phyloP scores from a whole-genome alignment of 257 asterid genomes.

The Capsicum chinense region DNA sequence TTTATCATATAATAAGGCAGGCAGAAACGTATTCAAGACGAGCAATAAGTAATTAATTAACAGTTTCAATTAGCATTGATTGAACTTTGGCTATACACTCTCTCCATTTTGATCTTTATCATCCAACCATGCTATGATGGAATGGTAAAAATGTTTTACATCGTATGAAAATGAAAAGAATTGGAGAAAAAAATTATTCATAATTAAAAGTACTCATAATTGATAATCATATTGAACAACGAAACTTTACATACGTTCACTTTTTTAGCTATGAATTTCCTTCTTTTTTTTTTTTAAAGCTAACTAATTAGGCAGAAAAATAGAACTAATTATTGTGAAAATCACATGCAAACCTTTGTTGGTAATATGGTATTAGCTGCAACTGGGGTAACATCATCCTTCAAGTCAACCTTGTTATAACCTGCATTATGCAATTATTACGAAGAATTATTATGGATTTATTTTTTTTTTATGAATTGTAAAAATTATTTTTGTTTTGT shows the following conservation, averaged over 20 bases:
- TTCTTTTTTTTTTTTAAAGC: background rate
- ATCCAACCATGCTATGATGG: background rate
- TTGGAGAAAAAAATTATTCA: background rate
- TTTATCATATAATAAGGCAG: background rate
- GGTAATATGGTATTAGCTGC: background rate
- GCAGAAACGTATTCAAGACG: background rate
- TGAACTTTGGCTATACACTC: background rate
- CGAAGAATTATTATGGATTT: background rate
- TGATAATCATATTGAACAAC: background rate
- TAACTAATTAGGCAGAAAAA: background rate
- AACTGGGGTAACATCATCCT: background rate
- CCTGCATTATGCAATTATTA: background rate
- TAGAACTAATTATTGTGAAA: background rate
- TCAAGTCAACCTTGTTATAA: background rate
- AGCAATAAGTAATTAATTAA: background rate
- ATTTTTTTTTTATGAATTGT: background rate
- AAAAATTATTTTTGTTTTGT: background rate
- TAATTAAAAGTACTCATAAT: background rate
- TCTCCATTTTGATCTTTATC: background rate
- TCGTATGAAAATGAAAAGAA: background rate
- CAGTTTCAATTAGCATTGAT: background rate
- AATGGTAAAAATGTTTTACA: background rate
- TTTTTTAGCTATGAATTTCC: background rate
- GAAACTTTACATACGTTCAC: background rate
- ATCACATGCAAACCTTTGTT: slow-evolving; percentile 19